These are phyloP conservation scores for Ophiostoma triangulosporum DNA, from an alignment of 2,329 filamentous ascomycete genomes.

Conservation along the genomic window DNA sequence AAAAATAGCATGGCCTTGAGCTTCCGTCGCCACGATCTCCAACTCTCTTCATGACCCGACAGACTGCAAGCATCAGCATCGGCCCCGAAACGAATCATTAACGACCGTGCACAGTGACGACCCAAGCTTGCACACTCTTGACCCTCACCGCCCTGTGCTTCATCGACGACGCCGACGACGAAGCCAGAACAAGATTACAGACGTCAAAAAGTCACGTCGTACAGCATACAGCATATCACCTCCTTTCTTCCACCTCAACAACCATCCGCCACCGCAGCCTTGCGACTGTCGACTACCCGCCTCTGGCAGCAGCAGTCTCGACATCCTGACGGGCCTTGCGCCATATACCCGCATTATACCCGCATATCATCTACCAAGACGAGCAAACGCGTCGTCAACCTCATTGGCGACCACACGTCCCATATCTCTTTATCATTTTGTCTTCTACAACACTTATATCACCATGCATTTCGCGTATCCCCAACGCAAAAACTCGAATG, in stretches of 20 bases:
- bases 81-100: not conserved
- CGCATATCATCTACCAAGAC: not conserved
- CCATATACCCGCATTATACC: too few relatives aligned
- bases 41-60: slow-evolving; percentile 3
- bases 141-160: not conserved
- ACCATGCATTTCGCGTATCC: slow-evolving; percentile 83
- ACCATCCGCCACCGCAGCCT: not conserved
- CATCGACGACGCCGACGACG: not conserved
- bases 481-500: slow-evolving; percentile 67
- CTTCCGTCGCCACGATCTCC: slow-evolving; percentile 1
- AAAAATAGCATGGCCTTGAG: slow-evolving; percentile 7
- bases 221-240: not conserved
- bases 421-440: not conserved
- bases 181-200: not conserved
- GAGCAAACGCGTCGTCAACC: not conserved
- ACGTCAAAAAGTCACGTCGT: not conserved
- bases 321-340: not conserved
- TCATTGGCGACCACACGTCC: not conserved
- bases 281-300: not conserved
- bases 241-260: not conserved
- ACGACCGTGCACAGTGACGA: not conserved
- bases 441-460: not conserved
- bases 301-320: not conserved
- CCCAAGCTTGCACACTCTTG: not conserved
- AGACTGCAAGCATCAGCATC: not conserved